Base-by-base conservation (phyloP, 2,329 filamentous ascomycete genomes). In the Colletotrichum gloeosporioides region DNA sequence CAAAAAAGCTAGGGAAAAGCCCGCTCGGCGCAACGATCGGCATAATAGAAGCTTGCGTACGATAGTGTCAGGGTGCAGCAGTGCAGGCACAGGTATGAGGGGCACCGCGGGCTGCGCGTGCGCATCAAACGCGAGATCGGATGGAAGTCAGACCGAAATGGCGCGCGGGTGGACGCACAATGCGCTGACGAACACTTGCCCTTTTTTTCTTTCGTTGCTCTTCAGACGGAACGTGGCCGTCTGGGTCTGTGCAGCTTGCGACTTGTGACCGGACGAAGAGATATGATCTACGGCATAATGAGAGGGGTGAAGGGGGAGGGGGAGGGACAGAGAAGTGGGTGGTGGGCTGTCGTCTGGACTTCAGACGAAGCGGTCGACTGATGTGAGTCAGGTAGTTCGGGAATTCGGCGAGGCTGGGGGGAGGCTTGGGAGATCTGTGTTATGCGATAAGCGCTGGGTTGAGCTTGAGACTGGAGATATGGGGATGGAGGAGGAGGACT, bases 121-220 rank as follows among this genome's bases (percentile, higher is more conserved):
- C 44, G 31, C 31, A 15, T 36, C 53, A 62, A 39, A 68, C 65
- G 36, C n/a, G 44, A 67, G 53, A 72, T 75, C 53, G 62, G 73
- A 75, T 75, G 73, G 57, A 72, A 18, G 25, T 16, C 62, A 67
- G 62, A 18, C 53, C 73, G 69, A 62, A 39, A 72, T 75, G 18
- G 25, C 16, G 59, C 36, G 44, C 32, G 49, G 49, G 29, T 18
- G 44, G 49, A 13, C 36, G 16, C 67, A 39, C 27, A 64, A 66
- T 61, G 72, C 72, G 72, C 34, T 29, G 44, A 59, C 32, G 25
- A 22, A n/a, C 22, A 29, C 16, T 34, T 22, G 18, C n/a, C n/a
- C 34, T 68, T 31, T 57, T 57, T 12, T n/a, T 44, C 4, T 18
- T 10, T 44, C 0, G 9, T 18, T 15, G 18, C 13, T 10, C 22